These are phyloP conservation scores for Camellia sinensis DNA, from an alignment of 148 eudicot species.

Conservation along the genomic window DNA sequence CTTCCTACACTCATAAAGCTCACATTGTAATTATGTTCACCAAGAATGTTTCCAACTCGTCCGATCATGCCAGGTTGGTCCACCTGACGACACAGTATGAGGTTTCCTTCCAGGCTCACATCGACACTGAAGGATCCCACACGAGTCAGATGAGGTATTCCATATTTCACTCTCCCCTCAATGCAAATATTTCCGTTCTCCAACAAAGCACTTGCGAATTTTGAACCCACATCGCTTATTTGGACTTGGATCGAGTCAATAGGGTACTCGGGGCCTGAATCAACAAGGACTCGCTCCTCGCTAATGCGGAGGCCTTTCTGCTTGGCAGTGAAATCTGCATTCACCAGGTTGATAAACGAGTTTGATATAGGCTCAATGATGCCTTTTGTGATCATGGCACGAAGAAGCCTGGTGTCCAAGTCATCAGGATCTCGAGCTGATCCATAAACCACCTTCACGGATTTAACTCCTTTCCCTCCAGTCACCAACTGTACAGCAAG, in stretches of 20 bases:
- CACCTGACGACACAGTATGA: conserved; percentile 72
- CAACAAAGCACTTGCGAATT: conserved; percentile 55
- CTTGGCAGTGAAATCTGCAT: conserved; percentile 88
- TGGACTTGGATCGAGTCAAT: conserved; percentile 69
- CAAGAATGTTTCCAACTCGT: conserved; percentile 71
- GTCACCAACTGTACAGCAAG: conserved; percentile 76
- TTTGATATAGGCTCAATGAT: conserved; percentile 90
- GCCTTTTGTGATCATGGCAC: conserved; percentile 91
- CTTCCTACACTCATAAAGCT: conserved; percentile 91
- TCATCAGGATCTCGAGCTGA: conserved; percentile 78
- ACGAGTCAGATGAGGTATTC: conserved; percentile 64
- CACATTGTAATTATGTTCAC: conserved; percentile 67
- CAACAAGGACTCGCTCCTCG: conserved; percentile 57
- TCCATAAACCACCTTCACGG: conserved; percentile 60
- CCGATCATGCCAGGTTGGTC: conserved; percentile 98
- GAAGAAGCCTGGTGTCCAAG: conserved; percentile 80
- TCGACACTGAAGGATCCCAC: conserved; percentile 83
- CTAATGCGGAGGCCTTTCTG: conserved; percentile 72
- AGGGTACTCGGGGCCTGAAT: conserved; percentile 54
- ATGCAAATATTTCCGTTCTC: conserved; percentile 60
- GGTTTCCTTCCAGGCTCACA: conserved; percentile 78
- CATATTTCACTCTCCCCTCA: conserved; percentile 77
- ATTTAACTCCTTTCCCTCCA: conserved; percentile 76
- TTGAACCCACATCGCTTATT: conserved; percentile 57
- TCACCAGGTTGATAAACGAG: conserved; percentile 72